Percentiles rank a stretch among this genome's conserved stretches.
These are phyloP conservation scores for Juncus effusus DNA, from an alignment of 176 grass and related monocot species.

Conservation along the genomic window DNA sequence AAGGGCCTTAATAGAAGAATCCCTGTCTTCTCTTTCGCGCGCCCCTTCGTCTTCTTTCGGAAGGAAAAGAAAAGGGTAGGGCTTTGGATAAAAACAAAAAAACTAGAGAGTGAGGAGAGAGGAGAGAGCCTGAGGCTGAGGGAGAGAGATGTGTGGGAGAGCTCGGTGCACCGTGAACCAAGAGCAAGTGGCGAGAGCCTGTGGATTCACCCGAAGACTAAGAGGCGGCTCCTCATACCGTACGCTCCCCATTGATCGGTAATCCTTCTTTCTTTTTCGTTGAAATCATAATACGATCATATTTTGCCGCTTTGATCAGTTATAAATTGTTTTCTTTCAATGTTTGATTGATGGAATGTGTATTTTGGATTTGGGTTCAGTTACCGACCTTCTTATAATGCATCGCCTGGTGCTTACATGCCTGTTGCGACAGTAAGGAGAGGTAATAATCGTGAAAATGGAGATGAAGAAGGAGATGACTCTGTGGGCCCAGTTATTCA, in stretches of 20 bases:
- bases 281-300: neutral
- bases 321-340: too few relatives aligned
- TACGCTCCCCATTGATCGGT: constrained; percentile 30
- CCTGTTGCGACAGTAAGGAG: constrained; percentile 44
- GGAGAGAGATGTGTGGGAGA: constrained; percentile 69
- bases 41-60: constrained; percentile 6
- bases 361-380: constrained; percentile 32
- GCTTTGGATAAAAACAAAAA: neutral
- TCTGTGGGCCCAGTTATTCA: constrained; percentile 41
- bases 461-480: neutral
- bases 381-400: constrained; percentile 78
- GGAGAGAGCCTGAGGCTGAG: neutral
- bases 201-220: constrained; percentile 32
- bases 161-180: constrained; percentile 61
- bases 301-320: neutral
- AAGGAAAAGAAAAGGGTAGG: neutral
- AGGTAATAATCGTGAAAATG: constrained; percentile 2
- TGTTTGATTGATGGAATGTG: neutral
- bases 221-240: constrained; percentile 18
- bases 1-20: neutral
- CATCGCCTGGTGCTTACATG: constrained; percentile 60
- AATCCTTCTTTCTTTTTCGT: constrained; percentile 18
- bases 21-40: constrained; percentile 25
- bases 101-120: neutral
- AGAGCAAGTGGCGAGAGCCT: constrained; percentile 50